A percentile compares a stretch with the other conserved stretches of the same genome.
These are phyloP conservation scores for Oryza nivara DNA, from an alignment of 176 grass and related monocot species.

Conservation along the genomic window DNA sequence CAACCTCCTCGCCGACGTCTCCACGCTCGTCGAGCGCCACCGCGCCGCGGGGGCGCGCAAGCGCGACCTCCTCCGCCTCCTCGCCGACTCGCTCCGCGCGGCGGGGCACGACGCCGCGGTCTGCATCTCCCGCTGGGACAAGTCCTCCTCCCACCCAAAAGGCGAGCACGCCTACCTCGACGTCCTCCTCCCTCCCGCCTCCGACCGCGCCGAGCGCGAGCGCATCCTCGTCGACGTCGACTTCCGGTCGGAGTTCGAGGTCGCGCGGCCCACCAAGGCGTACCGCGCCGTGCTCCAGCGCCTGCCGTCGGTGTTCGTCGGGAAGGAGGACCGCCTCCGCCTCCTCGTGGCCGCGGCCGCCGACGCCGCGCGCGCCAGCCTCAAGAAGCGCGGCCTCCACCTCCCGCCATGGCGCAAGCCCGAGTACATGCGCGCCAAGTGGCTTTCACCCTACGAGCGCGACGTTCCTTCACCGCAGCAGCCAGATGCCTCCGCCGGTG, in stretches of 20 bases:
- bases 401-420: constrained; percentile 83
- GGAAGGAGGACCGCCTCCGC: constrained; percentile 66
- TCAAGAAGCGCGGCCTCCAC: constrained; percentile 83
- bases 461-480: background rate
- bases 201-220: constrained; percentile 53
- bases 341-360: constrained; percentile 68
- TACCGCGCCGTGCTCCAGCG: constrained; percentile 69
- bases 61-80: constrained; percentile 54
- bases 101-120: constrained; percentile 64
- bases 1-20: constrained; percentile 85
- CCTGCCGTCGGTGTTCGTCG: constrained; percentile 72
- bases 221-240: constrained; percentile 86
- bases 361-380: constrained; percentile 65
- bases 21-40: constrained; percentile 56
- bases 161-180: constrained; percentile 86
- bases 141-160: constrained; percentile 58
- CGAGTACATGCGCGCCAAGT: constrained; percentile 96
- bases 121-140: constrained; percentile 87
- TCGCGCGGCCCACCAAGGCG: constrained; percentile 75
- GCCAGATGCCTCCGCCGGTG: constrained; percentile 45
- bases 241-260: constrained; percentile 78
- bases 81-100: constrained; percentile 63
- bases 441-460: constrained; percentile 77
- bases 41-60: constrained; percentile 51
- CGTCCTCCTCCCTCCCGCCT: constrained; percentile 48